Conservation (phyloP, 2,329 filamentous ascomycete genomes). For the Scopulariopsis brevicaulis region DNA sequence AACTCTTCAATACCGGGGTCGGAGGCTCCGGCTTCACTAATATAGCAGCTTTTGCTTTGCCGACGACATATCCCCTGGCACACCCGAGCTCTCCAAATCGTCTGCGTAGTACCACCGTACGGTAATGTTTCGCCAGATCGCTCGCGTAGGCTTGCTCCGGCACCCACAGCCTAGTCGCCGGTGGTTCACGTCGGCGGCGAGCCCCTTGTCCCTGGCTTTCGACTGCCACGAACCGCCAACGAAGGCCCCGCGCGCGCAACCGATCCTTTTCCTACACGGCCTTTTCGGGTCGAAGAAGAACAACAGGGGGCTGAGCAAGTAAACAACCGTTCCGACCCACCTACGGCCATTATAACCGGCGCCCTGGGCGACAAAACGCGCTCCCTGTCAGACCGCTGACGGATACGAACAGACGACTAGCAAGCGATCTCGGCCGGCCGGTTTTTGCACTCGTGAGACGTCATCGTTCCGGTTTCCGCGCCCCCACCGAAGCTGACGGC, state of each 20-base stretch:
- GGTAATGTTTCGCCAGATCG: neutral
- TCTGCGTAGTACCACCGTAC: neutral
- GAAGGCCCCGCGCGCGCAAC: slow-evolving; percentile 23
- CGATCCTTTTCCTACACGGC: slow-evolving; percentile 84
- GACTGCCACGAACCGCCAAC: slow-evolving; percentile 53
- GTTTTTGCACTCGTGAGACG: slow-evolving; percentile 67
- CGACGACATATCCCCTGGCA: too few relatives aligned
- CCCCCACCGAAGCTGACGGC: slow-evolving; percentile 9
- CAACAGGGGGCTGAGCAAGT: slow-evolving; percentile 92
- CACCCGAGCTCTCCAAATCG: too few relatives aligned
- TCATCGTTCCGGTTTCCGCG: neutral
- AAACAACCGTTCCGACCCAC: neutral
- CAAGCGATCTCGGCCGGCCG: slow-evolving; percentile 66
- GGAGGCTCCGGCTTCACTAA: too few relatives aligned
- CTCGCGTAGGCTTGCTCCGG: neutral
- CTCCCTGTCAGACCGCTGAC: slow-evolving; percentile 6
- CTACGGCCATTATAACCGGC: neutral
- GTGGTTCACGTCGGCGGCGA: neutral
- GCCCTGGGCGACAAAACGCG: neutral
- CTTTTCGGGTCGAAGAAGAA: slow-evolving; percentile 94
- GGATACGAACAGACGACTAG: slow-evolving; percentile 51
- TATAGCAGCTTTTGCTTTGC: too few relatives aligned
- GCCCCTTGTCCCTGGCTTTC: slow-evolving; percentile 36
- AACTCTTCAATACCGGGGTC: too few relatives aligned
- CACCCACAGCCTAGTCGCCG: neutral